Conservation (phyloP, 2,329 filamentous ascomycete genomes). For the Chrysoporthe puriensis region DNA sequence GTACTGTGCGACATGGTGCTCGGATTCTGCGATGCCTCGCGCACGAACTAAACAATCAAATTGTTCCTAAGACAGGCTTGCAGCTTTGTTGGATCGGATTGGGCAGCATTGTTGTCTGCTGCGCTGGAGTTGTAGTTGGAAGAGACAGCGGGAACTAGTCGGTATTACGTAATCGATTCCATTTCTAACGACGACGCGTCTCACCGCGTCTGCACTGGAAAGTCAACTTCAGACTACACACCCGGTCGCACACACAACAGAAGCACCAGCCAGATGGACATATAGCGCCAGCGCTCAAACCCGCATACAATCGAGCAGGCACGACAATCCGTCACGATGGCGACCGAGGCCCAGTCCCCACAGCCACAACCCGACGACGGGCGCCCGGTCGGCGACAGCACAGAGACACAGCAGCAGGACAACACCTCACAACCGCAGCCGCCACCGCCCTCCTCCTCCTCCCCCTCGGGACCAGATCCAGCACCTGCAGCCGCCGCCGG, state of each 20-base stretch:
- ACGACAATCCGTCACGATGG: conserved; percentile 14
- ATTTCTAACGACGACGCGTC: background rate
- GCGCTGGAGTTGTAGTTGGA: background rate
- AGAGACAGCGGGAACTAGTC: background rate
- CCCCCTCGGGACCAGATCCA: background rate
- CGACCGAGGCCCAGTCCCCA: conserved; percentile 18
- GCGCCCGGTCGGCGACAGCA: background rate
- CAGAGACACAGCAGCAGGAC: background rate
- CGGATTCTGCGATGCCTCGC: background rate
- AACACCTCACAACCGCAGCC: background rate
- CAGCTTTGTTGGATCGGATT: background rate
- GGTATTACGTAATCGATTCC: background rate
- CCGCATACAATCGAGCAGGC: background rate
- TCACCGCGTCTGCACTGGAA: background rate
- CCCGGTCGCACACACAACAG: background rate
- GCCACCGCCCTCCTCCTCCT: background rate
- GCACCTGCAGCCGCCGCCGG: background rate
- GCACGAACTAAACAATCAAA: background rate
- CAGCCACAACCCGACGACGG: conserved; percentile 19
- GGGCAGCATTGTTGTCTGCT: background rate
- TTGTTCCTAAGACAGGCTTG: background rate
- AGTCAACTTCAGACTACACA: background rate
- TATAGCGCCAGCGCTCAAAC: background rate
- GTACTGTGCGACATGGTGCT: conserved; percentile 51
- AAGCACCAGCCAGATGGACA: background rate